Conservation (phyloP, 208 protist genomes). For the Wallacemonas sp. region DNA sequence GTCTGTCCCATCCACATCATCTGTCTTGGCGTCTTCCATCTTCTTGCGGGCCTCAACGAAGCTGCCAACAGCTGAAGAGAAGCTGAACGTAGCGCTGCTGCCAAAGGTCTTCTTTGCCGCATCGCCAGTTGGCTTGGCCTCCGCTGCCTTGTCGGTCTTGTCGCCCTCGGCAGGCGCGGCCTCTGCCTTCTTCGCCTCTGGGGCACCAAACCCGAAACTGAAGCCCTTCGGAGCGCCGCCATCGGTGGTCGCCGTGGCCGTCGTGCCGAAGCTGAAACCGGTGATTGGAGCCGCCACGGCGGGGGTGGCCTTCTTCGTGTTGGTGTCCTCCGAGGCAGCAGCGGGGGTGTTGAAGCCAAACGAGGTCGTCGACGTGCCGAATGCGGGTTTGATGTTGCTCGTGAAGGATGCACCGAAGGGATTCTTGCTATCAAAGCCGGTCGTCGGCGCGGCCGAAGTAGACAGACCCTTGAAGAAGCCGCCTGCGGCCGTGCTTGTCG, state of each 20-base stretch:
- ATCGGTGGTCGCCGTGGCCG: neutral
- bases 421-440: constrained; percentile 7
- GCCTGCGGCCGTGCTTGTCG: constrained; percentile 3
- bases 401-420: constrained; percentile 1
- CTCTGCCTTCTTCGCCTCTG: no score
- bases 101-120: constrained; percentile 31
- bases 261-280: constrained; percentile 24
- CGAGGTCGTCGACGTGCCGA: constrained; percentile 3
- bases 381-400: constrained; percentile 19
- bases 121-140: neutral
- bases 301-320: neutral
- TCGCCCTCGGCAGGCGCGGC: constrained; percentile 4
- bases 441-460: constrained; percentile 9
- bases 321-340: neutral
- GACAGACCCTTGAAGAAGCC: constrained; percentile 49
- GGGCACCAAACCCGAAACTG: constrained; percentile 19
- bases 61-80: constrained; percentile 53
- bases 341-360: constrained; percentile 18
- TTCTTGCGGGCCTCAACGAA: constrained; percentile 75
- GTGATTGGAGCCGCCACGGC: neutral
- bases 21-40: constrained; percentile 34
- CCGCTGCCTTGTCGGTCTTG: neutral
- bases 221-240: neutral
- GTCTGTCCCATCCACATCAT: constrained; percentile 21
- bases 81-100: constrained; percentile 51